Evolutionary conservation across 768 basidiomycete species (phyloP), one percentile per base, ranked within the genome.

Genomic region (Trichaptum fuscoviolaceum): DNA sequence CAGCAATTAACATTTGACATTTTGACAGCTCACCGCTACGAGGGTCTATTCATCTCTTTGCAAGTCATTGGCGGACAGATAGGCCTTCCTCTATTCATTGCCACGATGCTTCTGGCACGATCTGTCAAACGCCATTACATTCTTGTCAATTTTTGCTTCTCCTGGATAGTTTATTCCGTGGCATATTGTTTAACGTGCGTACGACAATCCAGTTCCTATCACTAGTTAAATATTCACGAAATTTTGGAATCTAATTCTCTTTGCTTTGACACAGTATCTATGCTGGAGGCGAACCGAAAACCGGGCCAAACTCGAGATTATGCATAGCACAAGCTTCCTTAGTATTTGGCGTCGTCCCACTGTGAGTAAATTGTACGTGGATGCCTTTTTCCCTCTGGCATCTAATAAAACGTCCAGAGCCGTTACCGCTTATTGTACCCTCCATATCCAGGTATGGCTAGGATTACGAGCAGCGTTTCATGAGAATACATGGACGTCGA

Each of bases 111-210:
- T 61, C 30, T 61, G 59, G 24, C 25, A 25, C 24, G 30, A 34
- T 6, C 59, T 34, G 30, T 34, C 24, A 61, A 61, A 34, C 23
- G 59, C 8, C 59, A 61, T 23, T 34, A 25, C 15, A 61, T 61
- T 61, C 30, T 61, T 34, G 25, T 61, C 25, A 61, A 61, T 18
- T 61, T 61, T 24, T 61, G 59, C 24, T 61, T 34, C 59, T 61
- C 59, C 59, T 61, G 59, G 59, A 17, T 61, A 17, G 59, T 61
- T 18, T 61, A 25, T 24, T 61, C 59, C 23, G 23, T 61, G 10
- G 59, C 59, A 61, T 61, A 34, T 24, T 61, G 59, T 61, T 9
- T 61, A 18, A 52, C 42, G 42, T 52, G 42, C 15, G 42, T 52
- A 52, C 42, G 15, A 2, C 42, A 52, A 6, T 52, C 20, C 12